phyloP scores from a whole-genome alignment of 164 flowering plant species.

The Liriodendron chinense region DNA sequence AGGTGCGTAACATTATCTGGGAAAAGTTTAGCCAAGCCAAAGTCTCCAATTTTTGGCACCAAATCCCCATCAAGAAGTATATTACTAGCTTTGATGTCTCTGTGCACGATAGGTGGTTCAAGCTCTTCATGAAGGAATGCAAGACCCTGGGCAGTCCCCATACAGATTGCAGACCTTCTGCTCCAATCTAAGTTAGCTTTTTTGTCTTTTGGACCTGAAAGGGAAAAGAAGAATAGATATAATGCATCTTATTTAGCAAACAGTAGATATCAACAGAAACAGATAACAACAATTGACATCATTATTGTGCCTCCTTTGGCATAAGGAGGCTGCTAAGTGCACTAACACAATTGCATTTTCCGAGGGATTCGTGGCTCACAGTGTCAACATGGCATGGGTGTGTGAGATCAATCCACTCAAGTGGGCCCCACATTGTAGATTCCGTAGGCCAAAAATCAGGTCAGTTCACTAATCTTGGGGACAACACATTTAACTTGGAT shows the following conservation, averaged over 20 bases:
- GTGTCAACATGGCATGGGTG: too few species aligned
- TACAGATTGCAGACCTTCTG: slow-evolving; percentile 64
- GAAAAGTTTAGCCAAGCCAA: slow-evolving; percentile 92
- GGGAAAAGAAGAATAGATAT: slow-evolving; percentile 5
- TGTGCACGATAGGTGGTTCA: slow-evolving; percentile 79
- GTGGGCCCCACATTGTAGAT: too few species aligned
- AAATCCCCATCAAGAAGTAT: slow-evolving; percentile 72
- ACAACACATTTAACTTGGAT: too few species aligned
- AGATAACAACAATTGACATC: background rate
- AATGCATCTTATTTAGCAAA: background rate
- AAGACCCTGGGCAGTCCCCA: slow-evolving; percentile 71
- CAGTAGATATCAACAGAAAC: background rate
- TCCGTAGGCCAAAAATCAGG: too few species aligned
- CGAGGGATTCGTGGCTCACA: too few species aligned
- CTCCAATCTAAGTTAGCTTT: slow-evolving; percentile 55
- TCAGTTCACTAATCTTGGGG: too few species aligned
- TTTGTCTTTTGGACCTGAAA: slow-evolving; percentile 46
- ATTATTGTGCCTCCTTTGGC: background rate
- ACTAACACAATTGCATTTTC: background rate
- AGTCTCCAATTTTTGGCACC: slow-evolving; percentile 85
- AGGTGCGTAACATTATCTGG: slow-evolving; percentile 94
- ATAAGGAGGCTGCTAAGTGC: too few species aligned
- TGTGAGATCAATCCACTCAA: too few species aligned
- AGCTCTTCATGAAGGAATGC: slow-evolving; percentile 85
- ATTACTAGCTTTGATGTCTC: slow-evolving; percentile 92